Percentiles rank a stretch among this genome's conserved stretches.
Evolutionary conservation across 2,329 filamentous ascomycete species (phyloP).

Genomic region (Aspergillus tamarii): DNA sequence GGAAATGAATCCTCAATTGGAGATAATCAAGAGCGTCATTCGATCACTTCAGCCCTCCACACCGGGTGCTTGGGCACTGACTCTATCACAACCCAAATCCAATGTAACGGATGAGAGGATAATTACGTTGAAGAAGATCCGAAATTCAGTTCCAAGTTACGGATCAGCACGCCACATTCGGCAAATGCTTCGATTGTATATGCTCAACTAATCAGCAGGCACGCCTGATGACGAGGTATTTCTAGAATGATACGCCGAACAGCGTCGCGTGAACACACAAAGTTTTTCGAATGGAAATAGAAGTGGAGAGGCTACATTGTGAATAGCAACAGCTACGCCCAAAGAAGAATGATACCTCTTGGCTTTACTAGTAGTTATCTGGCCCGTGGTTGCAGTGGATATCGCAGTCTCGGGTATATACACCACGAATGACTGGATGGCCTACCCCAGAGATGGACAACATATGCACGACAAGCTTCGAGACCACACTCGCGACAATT

Average conservation of each 20-base stretch:
- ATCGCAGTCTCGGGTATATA: not conserved
- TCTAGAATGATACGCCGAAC: not conserved
- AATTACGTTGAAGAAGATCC: not conserved
- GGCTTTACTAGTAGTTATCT: not conserved
- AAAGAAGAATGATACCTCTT: not conserved
- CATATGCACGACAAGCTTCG: not conserved
- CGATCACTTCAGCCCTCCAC: too few relatives aligned
- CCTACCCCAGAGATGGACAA: not conserved
- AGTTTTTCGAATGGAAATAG: not conserved
- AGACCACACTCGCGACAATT: not conserved
- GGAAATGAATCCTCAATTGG: not conserved
- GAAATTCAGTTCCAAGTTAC: too few relatives aligned
- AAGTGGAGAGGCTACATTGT: not conserved
- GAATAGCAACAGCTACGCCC: too few relatives aligned
- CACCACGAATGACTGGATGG: not conserved
- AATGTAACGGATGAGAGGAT: not conserved
- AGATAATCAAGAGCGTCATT: too few relatives aligned
- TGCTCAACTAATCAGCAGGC: not conserved
- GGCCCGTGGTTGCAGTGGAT: not conserved
- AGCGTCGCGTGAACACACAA: not conserved
- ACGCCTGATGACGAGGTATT: not conserved
- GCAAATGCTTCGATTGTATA: not conserved
- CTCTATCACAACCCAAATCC: not conserved
- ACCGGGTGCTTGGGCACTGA: not conserved
- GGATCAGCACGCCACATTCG: not conserved